Percentiles rank a stretch among this genome's conserved stretches.
Evolutionary conservation across 352 stramenopile species (phyloP).

Genomic region (Pythium oligandrum): DNA sequence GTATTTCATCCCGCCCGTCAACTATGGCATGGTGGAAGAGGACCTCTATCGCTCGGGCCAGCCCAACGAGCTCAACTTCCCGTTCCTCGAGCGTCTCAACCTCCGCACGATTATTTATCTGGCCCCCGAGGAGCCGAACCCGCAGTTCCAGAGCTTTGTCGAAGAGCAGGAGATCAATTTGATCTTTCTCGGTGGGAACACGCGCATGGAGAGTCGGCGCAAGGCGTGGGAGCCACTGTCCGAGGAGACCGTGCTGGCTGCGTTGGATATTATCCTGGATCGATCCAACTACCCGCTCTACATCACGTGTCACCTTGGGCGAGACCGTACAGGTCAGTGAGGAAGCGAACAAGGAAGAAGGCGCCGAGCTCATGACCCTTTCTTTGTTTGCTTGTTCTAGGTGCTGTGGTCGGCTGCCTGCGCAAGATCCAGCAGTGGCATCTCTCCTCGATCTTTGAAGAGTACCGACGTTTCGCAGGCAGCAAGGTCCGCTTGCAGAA

Average conservation of each 20-base stretch:
- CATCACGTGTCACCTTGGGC: constrained; percentile 88
- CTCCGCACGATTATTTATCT: constrained; percentile 91
- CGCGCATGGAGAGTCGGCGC: constrained; percentile 81
- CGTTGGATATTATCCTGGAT: constrained; percentile 88
- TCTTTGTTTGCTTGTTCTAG: constrained; percentile 17
- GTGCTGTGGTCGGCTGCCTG: constrained; percentile 85
- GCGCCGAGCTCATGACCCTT: too few relatives aligned
- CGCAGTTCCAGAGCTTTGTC: constrained; percentile 87
- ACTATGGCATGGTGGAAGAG: constrained; percentile 92
- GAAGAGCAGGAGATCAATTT: constrained; percentile 90
- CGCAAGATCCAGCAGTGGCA: constrained; percentile 93
- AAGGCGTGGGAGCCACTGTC: constrained; percentile 85
- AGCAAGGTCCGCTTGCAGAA: constrained; percentile 90
- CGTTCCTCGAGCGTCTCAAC: constrained; percentile 88
- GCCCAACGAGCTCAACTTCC: constrained; percentile 91
- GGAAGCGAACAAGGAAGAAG: background rate
- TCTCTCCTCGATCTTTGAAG: constrained; percentile 91
- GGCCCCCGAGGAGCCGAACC: constrained; percentile 85
- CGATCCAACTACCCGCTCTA: constrained; percentile 88
- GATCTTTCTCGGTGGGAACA: constrained; percentile 82
- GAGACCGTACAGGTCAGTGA: constrained; percentile 77
- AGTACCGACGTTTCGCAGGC: constrained; percentile 88
- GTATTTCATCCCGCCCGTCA: constrained; percentile 91
- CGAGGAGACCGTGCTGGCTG: constrained; percentile 88
- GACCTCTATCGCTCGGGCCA: constrained; percentile 88